These are phyloP conservation scores for Penicillium chermesinum DNA, from an alignment of 495 filamentous ascomycete genomes.

Conservation along the genomic window DNA sequence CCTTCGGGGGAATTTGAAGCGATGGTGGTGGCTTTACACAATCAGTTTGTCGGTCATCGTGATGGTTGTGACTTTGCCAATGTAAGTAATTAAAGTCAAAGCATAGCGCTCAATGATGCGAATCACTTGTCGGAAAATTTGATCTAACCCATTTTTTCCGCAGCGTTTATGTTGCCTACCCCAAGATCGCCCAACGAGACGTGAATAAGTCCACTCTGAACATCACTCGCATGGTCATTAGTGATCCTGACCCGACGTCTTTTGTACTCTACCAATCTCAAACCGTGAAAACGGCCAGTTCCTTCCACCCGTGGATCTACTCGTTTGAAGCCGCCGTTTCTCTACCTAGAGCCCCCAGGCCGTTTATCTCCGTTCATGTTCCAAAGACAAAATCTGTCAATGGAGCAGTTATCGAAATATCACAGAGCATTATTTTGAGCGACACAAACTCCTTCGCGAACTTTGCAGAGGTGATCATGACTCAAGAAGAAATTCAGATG, in stretches of 20 bases:
- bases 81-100: slow-evolving; percentile 50
- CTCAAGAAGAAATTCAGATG: slow-evolving; percentile 51
- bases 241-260: slow-evolving; percentile 51
- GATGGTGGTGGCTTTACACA: slow-evolving; percentile 76
- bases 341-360: slow-evolving; percentile 44
- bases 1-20: slow-evolving; percentile 44
- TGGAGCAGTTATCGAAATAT: slow-evolving; percentile 47
- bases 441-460: slow-evolving; percentile 52
- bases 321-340: slow-evolving; percentile 50
- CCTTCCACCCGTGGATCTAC: slow-evolving; percentile 52
- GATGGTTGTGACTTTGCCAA: slow-evolving; percentile 54
- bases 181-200: slow-evolving; percentile 64
- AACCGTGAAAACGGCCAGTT: slow-evolving; percentile 40
- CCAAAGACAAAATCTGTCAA: slow-evolving; percentile 51
- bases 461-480: slow-evolving; percentile 49
- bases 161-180: slow-evolving; percentile 69
- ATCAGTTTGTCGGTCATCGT: slow-evolving; percentile 50
- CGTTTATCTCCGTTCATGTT: slow-evolving; percentile 55
- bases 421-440: slow-evolving; percentile 48
- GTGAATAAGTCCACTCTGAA: slow-evolving; percentile 60
- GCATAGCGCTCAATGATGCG: not conserved
- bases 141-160: too few relatives aligned
- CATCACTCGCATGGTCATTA: slow-evolving; percentile 54
- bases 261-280: slow-evolving; percentile 51
- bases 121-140: too few relatives aligned